Base-by-base conservation (phyloP, 768 basidiomycete genomes). In the Mycena filopes region DNA sequence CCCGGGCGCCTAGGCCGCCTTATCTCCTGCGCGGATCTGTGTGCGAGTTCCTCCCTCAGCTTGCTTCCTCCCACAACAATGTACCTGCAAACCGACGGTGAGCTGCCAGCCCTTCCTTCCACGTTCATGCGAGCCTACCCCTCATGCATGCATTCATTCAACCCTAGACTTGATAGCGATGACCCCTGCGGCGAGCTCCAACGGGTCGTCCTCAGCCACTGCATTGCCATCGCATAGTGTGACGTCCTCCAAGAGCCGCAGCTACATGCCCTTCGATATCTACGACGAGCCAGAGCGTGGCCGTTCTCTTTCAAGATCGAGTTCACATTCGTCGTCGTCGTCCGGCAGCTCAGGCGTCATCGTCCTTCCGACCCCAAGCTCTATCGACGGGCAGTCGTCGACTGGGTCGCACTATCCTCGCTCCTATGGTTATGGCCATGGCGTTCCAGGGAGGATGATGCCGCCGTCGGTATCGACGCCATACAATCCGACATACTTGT, bases 11-110 rank as follows among this genome's bases (percentile, higher is more conserved):
- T 43, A 53, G 18, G 13, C 38, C 60, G n/a, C 60, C 55, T 61
- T 66, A 66, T 66, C 54, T 51, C 53, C 65, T 45, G 49, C 47
- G 54, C 36, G 23, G 33, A 15, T 21, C 15, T 45, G 31, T 15
- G 26, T 29, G 20, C 25, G 12, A 41, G 31, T 36, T 16, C 42
- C 31, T 16, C 42, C 31, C 65, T 42, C 51, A 54, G 51, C 55
- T 66, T 66, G 54, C 59, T 57, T 61, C 49, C 28, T 25, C 28
- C 65, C 60, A 66, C 64, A 10, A 63, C 41, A 42, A 59, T 65
- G 64, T 42, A 59, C 28, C 26, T 66, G 15, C 25, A 25, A 6
- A n/a, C 4, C 53, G 13, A 16, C 21, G 43, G 63, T 65, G 21
- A 55, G 64, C 31, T 4, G 28, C 15, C n/a, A 46, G 43, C n/a